Evolutionary conservation across 352 stramenopile genomes (phyloP).

Genomic region (Thraustochytrium striatum): DNA sequence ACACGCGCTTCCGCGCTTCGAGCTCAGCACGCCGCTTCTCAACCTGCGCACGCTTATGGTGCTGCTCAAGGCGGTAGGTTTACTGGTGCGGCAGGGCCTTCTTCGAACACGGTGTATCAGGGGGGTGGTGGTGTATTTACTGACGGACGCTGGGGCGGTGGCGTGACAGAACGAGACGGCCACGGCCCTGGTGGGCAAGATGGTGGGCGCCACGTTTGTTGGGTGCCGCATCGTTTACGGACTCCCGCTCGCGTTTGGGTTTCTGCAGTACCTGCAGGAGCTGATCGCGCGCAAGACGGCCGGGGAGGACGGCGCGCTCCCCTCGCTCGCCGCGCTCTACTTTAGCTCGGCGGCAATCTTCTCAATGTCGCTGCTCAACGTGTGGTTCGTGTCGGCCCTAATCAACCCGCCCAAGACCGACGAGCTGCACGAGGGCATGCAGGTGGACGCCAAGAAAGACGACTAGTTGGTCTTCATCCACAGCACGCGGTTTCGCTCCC

Average conservation of each 20-base stretch:
- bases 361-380: constrained; percentile 21
- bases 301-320: background rate
- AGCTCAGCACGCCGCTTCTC: constrained; percentile 34
- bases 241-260: background rate
- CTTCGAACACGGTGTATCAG: too few species aligned
- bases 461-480: too few species aligned
- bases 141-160: background rate
- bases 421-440: too few species aligned
- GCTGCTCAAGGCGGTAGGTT: background rate
- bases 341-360: constrained; percentile 40
- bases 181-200: background rate
- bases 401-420: too few species aligned
- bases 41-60: background rate
- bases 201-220: constrained; percentile 10
- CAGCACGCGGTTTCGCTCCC: too few species aligned
- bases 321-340: background rate
- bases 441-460: too few species aligned
- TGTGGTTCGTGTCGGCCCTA: background rate
- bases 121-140: too few species aligned
- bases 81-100: too few species aligned
- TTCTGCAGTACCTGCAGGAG: background rate
- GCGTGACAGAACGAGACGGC: background rate
- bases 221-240: constrained; percentile 29
- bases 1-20: constrained; percentile 37
- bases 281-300: background rate